Conservation (phyloP, 345 rosid genomes). For the Zanthoxylum bungeanum region DNA sequence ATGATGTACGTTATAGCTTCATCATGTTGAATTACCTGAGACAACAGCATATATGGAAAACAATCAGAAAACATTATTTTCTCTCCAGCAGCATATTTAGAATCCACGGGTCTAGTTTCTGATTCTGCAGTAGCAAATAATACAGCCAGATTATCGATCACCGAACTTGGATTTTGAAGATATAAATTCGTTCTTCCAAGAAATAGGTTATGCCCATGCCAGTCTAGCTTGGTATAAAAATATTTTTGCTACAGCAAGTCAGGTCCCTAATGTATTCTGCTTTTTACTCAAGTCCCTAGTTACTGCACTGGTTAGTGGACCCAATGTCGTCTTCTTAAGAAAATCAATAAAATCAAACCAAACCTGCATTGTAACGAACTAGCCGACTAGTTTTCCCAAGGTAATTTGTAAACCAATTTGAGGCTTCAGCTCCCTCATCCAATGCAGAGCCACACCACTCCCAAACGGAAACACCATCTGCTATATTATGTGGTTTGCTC, state of each 20-base stretch:
- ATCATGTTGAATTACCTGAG: conserved; percentile 53
- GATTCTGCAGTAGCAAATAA: conserved; percentile 39
- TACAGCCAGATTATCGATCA: background rate
- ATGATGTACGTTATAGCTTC: background rate
- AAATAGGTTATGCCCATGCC: background rate
- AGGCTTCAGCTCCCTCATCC: conserved; percentile 89
- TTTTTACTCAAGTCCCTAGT: background rate
- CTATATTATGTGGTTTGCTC: conserved; percentile 35
- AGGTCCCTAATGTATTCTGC: background rate
- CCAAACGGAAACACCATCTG: conserved; percentile 75
- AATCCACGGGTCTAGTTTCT: conserved; percentile 70
- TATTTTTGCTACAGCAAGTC: background rate
- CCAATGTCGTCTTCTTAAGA: background rate
- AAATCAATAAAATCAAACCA: conserved; percentile 12
- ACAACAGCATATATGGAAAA: conserved; percentile 70
- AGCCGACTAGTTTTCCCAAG: conserved; percentile 77
- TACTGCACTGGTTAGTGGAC: background rate
- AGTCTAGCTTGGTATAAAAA: background rate
- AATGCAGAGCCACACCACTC: conserved; percentile 92
- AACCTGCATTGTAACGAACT: conserved; percentile 83
- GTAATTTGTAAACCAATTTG: conserved; percentile 73
- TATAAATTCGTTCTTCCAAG: background rate
- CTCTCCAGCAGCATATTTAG: conserved; percentile 67
- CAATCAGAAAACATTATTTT: conserved; percentile 62
- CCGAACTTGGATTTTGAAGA: background rate